Conservation (phyloP, 345 rosid species). For the Atalantia buxifolia region DNA sequence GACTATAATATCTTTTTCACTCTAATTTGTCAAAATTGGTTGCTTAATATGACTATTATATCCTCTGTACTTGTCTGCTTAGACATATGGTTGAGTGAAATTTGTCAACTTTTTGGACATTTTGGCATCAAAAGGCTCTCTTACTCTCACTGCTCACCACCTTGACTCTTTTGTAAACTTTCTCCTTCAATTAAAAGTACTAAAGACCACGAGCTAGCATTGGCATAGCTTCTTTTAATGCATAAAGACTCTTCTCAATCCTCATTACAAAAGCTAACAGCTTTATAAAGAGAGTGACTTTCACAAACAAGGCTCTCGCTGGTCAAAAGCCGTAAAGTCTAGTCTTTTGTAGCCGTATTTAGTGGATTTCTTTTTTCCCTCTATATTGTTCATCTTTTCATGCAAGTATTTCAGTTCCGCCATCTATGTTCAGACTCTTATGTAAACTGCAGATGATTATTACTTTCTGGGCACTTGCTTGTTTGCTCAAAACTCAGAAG, state of each 20-base stretch:
- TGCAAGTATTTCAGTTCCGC: slow-evolving; percentile 7
- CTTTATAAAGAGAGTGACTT: slow-evolving; percentile 20
- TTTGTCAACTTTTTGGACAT: slow-evolving; percentile 25
- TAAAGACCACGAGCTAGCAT: slow-evolving; percentile 39
- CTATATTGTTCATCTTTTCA: background rate
- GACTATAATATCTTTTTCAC: background rate
- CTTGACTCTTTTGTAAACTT: slow-evolving; percentile 19
- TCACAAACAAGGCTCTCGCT: slow-evolving; percentile 36
- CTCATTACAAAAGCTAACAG: slow-evolving; percentile 30
- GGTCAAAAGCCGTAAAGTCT: slow-evolving; percentile 43
- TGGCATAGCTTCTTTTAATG: slow-evolving; percentile 49
- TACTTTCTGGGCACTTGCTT: slow-evolving; percentile 23
- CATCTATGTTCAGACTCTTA: slow-evolving; percentile 23
- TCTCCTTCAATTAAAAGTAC: slow-evolving; percentile 32
- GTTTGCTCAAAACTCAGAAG: slow-evolving; percentile 14
- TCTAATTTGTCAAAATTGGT: background rate
- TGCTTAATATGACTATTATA: background rate
- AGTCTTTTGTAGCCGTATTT: slow-evolving; percentile 31
- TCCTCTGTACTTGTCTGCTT: background rate
- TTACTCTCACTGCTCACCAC: background rate
- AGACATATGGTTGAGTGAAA: slow-evolving; percentile 21
- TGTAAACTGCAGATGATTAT: slow-evolving; percentile 26
- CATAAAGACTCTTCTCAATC: slow-evolving; percentile 26
- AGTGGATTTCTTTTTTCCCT: background rate
- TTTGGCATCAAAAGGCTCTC: slow-evolving; percentile 29